A percentile compares a stretch with the other conserved stretches of the same genome.
Evolutionary conservation across 805 yeast species (phyloP).

Genomic region (Candida stauntonica): DNA sequence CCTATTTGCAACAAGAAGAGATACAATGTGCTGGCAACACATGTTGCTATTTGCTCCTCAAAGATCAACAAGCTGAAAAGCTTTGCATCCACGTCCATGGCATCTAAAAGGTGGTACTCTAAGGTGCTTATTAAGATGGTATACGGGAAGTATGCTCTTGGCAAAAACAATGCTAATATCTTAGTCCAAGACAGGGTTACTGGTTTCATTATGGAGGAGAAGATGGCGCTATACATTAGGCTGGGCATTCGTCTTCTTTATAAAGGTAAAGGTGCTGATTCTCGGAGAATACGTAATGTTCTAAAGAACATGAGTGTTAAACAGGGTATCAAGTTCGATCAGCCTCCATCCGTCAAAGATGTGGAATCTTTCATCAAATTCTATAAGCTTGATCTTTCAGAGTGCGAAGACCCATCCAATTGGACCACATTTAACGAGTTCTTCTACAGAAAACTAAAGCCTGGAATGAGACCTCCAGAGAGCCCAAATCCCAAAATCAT

Average conservation of each 20-base stretch:
- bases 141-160: conserved; percentile 82
- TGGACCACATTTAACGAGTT: conserved; percentile 76
- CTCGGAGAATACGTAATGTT: conserved; percentile 53
- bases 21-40: conserved; percentile 72
- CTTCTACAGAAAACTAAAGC: conserved; percentile 73
- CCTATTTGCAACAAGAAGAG: conserved; percentile 81
- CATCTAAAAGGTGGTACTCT: conserved; percentile 85
- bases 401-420: conserved; percentile 57
- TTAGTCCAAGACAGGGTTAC: conserved; percentile 88
- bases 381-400: conserved; percentile 72
- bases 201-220: conserved; percentile 88
- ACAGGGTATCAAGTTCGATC: conserved; percentile 84
- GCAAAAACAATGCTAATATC: conserved; percentile 89
- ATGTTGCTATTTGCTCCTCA: conserved; percentile 80
- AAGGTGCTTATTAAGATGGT: conserved; percentile 78
- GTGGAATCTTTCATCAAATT: conserved; percentile 78
- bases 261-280: conserved; percentile 63
- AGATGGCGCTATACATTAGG: conserved; percentile 84
- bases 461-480: conserved; percentile 69
- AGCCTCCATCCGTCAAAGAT: conserved; percentile 56
- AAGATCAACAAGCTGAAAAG: conserved; percentile 69
- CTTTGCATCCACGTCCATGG: conserved; percentile 75
- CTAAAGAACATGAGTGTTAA: conserved; percentile 64
- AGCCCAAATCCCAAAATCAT: conserved; percentile 24
- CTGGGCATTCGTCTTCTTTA: conserved; percentile 83